A percentile compares a stretch with the other conserved stretches of the same genome.
Evolutionary conservation across 768 basidiomycete genomes (phyloP).

Genomic region (Tubosaeta sp.): DNA sequence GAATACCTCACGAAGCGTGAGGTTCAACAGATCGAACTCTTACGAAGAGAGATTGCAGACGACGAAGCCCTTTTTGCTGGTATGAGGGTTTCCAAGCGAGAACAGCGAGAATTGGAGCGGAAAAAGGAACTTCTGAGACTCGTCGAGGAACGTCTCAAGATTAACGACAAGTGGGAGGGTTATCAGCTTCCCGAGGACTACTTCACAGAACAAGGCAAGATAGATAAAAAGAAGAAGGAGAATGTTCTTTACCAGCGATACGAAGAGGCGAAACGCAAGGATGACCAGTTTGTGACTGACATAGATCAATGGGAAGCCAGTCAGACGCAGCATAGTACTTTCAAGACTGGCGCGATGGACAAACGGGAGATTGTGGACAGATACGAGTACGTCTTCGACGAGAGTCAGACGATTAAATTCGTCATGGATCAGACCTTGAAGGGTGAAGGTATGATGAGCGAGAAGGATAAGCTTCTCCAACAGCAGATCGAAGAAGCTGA

Average conservation of each 20-base stretch:
- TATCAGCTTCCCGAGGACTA: conserved; percentile 98
- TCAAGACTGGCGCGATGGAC: conserved; percentile 91
- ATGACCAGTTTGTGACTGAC: conserved; percentile 94
- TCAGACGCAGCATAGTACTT: conserved; percentile 85
- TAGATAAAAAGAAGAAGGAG: conserved; percentile 95
- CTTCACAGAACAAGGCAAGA: conserved; percentile 96
- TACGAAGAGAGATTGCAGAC: conserved; percentile 90
- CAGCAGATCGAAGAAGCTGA: conserved; percentile 90
- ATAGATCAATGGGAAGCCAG: conserved; percentile 96
- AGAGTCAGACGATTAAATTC: conserved; percentile 94
- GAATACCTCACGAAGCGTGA: conserved; percentile 97
- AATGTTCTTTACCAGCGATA: conserved; percentile 91
- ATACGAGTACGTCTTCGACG: conserved; percentile 98
- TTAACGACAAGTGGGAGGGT: conserved; percentile 94
- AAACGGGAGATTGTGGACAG: conserved; percentile 75
- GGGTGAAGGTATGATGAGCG: conserved; percentile 66
- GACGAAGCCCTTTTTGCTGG: conserved; percentile 88
- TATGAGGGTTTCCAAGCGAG: conserved; percentile 85
- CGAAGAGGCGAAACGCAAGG: conserved; percentile 87
- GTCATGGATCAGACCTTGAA: conserved; percentile 78
- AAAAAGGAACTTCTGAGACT: conserved; percentile 91
- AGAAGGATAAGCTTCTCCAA: conserved; percentile 81
- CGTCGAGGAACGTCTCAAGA: conserved; percentile 90
- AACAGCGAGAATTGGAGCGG: conserved; percentile 73
- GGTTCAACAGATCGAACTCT: conserved; percentile 89